Percentiles rank a stretch among this genome's conserved stretches.
Evolutionary conservation across 345 rosid genomes (phyloP).

Genomic region (Aethionema arabicum): DNA sequence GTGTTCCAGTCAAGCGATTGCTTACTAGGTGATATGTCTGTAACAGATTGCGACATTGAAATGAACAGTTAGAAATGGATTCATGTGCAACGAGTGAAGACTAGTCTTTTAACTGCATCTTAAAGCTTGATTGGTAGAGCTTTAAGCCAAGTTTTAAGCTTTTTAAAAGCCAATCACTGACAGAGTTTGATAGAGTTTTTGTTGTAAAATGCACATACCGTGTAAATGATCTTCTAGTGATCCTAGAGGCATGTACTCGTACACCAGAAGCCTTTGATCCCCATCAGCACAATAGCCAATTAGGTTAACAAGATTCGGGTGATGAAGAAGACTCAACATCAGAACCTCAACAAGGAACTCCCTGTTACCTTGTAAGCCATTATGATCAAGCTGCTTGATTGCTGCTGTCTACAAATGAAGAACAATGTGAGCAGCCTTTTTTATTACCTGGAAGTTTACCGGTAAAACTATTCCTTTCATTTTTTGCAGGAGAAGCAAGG

Average conservation of each 20-base stretch:
- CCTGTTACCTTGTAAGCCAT: constrained; percentile 86
- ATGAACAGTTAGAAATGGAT: not conserved
- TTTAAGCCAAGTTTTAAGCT: no score
- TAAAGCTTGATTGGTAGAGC: no score
- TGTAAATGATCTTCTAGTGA: constrained; percentile 81
- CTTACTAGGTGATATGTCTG: constrained; percentile 65
- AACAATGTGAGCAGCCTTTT: not conserved
- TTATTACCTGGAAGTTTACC: constrained; percentile 1
- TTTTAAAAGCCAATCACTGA: no score
- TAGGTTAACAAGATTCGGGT: constrained; percentile 80
- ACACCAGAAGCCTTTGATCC: constrained; percentile 90
- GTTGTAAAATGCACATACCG: constrained; percentile 44
- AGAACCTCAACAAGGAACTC: constrained; percentile 90
- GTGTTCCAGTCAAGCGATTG: constrained; percentile 81
- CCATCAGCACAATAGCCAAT: constrained; percentile 94
- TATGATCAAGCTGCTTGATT: constrained; percentile 86
- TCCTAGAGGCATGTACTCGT: constrained; percentile 86
- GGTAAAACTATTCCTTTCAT: not conserved
- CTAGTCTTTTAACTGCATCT: no score
- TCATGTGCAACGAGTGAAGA: no score
- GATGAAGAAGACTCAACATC: constrained; percentile 86
- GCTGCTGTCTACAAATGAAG: constrained; percentile 64
- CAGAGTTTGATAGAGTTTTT: not conserved
- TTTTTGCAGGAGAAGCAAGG: not conserved
- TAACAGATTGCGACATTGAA: not conserved